Percentiles rank a stretch among this genome's conserved stretches.
These are phyloP conservation scores for Suillus subluteus DNA, from an alignment of 768 basidiomycete species.

Conservation along the genomic window DNA sequence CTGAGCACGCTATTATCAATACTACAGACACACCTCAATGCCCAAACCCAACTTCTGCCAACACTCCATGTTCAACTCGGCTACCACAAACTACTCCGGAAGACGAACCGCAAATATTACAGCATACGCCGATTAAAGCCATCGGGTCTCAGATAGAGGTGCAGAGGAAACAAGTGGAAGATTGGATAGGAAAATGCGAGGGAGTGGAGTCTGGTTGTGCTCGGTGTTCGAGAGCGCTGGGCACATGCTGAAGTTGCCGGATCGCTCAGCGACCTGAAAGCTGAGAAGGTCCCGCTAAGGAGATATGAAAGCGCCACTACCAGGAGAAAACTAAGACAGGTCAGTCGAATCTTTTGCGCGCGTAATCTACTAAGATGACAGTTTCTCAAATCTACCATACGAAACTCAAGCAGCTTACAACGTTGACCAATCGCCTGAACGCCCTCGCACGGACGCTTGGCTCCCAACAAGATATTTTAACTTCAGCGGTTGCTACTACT, in stretches of 20 bases:
- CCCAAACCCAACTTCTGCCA: constrained; percentile 82
- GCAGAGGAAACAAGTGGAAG: constrained; percentile 74
- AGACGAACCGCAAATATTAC: constrained; percentile 75
- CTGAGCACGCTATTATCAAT: constrained; percentile 76
- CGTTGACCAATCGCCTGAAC: constrained; percentile 68
- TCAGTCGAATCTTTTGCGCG: constrained; percentile 35
- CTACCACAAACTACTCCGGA: constrained; percentile 77
- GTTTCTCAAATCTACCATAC: constrained; percentile 64
- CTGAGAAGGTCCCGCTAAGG: constrained; percentile 72
- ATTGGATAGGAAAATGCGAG: constrained; percentile 67
- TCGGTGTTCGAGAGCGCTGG: constrained; percentile 69
- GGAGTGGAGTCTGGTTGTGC: constrained; percentile 65
- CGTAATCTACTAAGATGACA: constrained; percentile 6
- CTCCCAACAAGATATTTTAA: constrained; percentile 52
- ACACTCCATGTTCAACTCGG: constrained; percentile 85
- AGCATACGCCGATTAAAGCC: constrained; percentile 72
- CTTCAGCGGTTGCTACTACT: constrained; percentile 46
- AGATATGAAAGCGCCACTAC: constrained; percentile 70
- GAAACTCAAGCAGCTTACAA: constrained; percentile 74
- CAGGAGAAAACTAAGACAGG: constrained; percentile 82
- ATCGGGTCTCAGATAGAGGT: constrained; percentile 74
- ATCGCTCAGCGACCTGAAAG: constrained; percentile 65
- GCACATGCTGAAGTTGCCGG: constrained; percentile 72
- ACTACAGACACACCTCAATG: constrained; percentile 74
- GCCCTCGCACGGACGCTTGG: constrained; percentile 63